Evolutionary conservation across 352 stramenopile genomes (phyloP).

Genomic region (Plasmopara viticola): DNA sequence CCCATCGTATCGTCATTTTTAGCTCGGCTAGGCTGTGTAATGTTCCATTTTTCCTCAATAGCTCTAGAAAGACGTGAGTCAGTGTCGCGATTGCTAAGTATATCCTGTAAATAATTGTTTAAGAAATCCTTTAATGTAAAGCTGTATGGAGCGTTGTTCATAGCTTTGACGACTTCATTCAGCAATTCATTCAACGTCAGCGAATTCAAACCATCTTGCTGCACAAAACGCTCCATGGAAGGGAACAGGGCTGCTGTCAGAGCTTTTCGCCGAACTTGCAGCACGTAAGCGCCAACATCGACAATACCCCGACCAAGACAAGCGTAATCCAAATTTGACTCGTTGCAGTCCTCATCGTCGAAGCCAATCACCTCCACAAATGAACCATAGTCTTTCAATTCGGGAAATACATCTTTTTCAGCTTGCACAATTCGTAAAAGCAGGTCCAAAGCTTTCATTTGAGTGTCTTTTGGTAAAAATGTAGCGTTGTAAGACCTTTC

Average conservation of each 20-base stretch:
- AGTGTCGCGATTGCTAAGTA: conserved; percentile 22
- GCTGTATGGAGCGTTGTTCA: conserved; percentile 19
- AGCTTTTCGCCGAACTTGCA: conserved; percentile 31
- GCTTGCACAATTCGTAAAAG: conserved; percentile 37
- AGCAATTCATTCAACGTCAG: conserved; percentile 38
- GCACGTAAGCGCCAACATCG: conserved; percentile 9
- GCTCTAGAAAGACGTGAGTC: conserved; percentile 37
- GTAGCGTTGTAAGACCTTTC: conserved; percentile 30
- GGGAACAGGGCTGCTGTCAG: conserved; percentile 40
- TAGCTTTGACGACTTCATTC: conserved; percentile 17
- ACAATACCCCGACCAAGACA: conserved; percentile 12
- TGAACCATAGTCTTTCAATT: conserved; percentile 36
- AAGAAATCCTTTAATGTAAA: conserved; percentile 30
- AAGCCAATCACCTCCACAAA: conserved; percentile 41
- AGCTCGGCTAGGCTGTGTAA: too few species aligned
- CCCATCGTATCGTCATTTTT: too few species aligned
- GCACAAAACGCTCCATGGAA: conserved; percentile 41
- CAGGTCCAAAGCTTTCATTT: conserved; percentile 33
- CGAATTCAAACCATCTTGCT: conserved; percentile 44
- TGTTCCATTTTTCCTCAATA: conserved; percentile 8
- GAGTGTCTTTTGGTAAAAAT: conserved; percentile 30
- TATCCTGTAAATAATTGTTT: conserved; percentile 20
- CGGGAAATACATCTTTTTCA: conserved; percentile 47
- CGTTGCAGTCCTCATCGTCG: conserved; percentile 37
- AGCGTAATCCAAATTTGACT: conserved; percentile 40